Conservation (phyloP, 1,284 basidiomycete genomes). For the Bjerkandera adusta region DNA sequence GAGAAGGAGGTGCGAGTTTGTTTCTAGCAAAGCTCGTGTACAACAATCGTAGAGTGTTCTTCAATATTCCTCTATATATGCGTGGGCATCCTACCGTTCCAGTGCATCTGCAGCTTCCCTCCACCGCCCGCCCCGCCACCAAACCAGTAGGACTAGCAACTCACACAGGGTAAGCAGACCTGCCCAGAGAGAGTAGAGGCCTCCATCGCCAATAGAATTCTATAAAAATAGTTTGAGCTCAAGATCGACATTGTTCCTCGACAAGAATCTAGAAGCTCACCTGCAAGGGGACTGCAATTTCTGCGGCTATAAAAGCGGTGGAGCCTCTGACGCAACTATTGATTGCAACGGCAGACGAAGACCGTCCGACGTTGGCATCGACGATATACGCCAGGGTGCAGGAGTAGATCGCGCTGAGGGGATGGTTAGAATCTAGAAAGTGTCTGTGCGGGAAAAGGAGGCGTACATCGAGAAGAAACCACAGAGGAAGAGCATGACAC, state of each 20-base stretch:
- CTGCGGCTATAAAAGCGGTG: constrained; percentile 67
- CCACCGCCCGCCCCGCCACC: constrained; percentile 43
- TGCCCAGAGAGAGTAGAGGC: constrained; percentile 74
- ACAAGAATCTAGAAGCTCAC: no score
- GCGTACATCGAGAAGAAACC: constrained; percentile 74
- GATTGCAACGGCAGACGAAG: constrained; percentile 64
- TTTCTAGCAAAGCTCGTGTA: constrained; percentile 22
- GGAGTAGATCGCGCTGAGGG: constrained; percentile 27
- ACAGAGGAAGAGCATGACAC: constrained; percentile 58
- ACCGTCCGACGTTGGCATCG: constrained; percentile 75
- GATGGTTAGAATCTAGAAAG: background rate
- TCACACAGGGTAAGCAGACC: constrained; percentile 55
- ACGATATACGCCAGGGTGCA: constrained; percentile 75
- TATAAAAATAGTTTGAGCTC: constrained; percentile 19
- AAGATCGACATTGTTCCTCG: background rate
- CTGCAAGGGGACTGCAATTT: constrained; percentile 68
- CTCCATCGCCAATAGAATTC: constrained; percentile 63
- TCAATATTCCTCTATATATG: no score
- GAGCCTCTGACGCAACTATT: constrained; percentile 74
- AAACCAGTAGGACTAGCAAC: constrained; percentile 51
- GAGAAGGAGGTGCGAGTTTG: constrained; percentile 28
- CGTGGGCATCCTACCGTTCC: no score
- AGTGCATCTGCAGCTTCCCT: no score
- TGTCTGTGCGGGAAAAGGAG: constrained; percentile 4
- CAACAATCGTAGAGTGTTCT: constrained; percentile 23